These are phyloP conservation scores for Cryoendolithus antarcticus DNA, from an alignment of 2,329 filamentous ascomycete genomes.

Conservation along the genomic window DNA sequence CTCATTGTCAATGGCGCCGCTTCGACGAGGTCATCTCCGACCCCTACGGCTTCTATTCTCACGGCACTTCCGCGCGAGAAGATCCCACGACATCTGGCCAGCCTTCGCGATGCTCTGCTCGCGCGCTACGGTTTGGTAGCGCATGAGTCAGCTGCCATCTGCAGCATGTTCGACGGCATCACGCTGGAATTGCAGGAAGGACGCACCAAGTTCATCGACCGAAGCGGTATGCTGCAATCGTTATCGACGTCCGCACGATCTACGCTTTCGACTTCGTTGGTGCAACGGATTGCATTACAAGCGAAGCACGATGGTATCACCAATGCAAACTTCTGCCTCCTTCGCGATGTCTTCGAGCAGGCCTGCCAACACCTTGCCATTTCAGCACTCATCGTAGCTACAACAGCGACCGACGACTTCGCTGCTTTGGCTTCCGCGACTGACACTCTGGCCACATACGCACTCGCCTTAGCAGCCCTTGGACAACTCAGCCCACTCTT, in stretches of 20 bases:
- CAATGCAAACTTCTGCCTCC: conserved; percentile 42
- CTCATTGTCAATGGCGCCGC: conserved; percentile 62
- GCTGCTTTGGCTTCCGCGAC: conserved; percentile 45
- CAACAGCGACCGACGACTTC: conserved; percentile 39
- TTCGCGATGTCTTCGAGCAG: conserved; percentile 62
- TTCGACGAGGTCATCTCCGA: conserved; percentile 35
- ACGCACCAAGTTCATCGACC: conserved; percentile 19
- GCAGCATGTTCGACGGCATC: neutral
- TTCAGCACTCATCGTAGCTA: conserved; percentile 55
- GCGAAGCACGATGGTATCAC: conserved; percentile 7
- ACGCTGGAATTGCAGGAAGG: conserved; percentile 27
- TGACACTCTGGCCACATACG: conserved; percentile 45
- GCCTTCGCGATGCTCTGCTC: conserved; percentile 54
- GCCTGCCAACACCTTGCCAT: conserved; percentile 67
- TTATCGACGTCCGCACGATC: conserved; percentile 32
- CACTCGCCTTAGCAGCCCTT: conserved; percentile 44
- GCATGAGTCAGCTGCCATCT: neutral
- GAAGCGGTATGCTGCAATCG: neutral
- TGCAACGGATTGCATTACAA: conserved; percentile 19
- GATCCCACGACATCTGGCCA: conserved; percentile 43
- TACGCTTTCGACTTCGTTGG: conserved; percentile 24
- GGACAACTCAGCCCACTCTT: conserved; percentile 39
- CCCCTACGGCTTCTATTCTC: conserved; percentile 46
- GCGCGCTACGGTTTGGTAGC: conserved; percentile 43
- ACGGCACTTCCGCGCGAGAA: conserved; percentile 55